Percentiles rank a stretch among this genome's conserved stretches.
phyloP scores from a whole-genome alignment of 345 rosid genomes.

The Carallia brachiata region DNA sequence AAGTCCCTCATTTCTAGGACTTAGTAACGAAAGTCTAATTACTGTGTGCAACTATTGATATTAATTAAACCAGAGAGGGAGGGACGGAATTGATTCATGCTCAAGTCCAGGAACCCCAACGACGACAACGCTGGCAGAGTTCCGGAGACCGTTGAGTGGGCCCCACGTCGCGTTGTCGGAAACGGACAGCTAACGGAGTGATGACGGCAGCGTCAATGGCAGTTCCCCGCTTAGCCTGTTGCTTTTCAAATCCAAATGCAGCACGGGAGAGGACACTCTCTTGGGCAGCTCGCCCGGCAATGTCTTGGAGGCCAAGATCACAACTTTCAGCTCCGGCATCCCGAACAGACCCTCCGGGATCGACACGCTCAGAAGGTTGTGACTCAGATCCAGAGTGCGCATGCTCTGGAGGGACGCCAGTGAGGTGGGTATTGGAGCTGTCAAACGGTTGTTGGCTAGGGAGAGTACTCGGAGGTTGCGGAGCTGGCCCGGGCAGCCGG shows the following conservation, averaged over 20 bases:
- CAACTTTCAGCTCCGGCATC: constrained; percentile 29
- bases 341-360: constrained; percentile 43
- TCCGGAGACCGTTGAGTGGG: constrained; percentile 46
- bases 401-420: constrained; percentile 44
- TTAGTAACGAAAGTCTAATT: too few species aligned
- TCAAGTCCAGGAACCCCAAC: constrained; percentile 66
- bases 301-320: constrained; percentile 54
- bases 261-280: constrained; percentile 37
- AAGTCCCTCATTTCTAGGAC: too few species aligned
- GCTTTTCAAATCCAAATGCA: constrained; percentile 67
- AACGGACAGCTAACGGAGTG: constrained; percentile 69
- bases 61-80: constrained; percentile 25
- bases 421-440: constrained; percentile 65
- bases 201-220: constrained; percentile 50
- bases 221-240: constrained; percentile 52
- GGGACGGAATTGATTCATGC: constrained; percentile 61
- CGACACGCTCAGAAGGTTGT: constrained; percentile 64
- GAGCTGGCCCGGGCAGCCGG: constrained; percentile 50
- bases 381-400: constrained; percentile 80
- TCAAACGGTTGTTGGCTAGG: constrained; percentile 68
- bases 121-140: constrained; percentile 24
- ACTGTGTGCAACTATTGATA: too few species aligned
- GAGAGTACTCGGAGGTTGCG: constrained; percentile 62
- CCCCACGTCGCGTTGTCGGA: constrained; percentile 62
- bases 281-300: constrained; percentile 42